phyloP scores from a whole-genome alignment of 2,329 filamentous ascomycete species.

The Thielaviopsis musarum region DNA sequence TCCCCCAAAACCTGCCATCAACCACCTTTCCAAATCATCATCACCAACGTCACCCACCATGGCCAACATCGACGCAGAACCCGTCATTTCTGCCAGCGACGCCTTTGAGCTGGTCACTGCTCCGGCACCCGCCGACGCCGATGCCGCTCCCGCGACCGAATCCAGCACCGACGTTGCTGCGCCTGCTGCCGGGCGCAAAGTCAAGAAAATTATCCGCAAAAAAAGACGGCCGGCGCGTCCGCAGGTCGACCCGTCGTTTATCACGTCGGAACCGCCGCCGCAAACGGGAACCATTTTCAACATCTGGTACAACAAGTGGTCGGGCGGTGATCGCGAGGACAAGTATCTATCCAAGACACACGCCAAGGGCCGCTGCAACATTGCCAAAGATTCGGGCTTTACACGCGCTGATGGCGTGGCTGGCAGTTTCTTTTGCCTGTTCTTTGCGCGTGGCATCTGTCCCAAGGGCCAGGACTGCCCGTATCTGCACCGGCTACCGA shows the following conservation, averaged over 20 bases:
- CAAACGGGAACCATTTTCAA: constrained; percentile 96
- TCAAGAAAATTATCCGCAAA: constrained; percentile 74
- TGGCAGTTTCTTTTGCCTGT: constrained; percentile 83
- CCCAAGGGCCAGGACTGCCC: constrained; percentile 86
- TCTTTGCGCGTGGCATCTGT: constrained; percentile 69
- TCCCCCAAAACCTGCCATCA: constrained; percentile 7
- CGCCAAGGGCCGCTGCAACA: constrained; percentile 73
- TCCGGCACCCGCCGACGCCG: not conserved
- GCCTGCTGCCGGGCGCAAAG: constrained; percentile 38
- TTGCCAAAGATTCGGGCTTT: constrained; percentile 63
- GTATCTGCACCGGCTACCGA: constrained; percentile 79
- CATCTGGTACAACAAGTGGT: constrained; percentile 99
- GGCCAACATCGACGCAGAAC: not conserved
- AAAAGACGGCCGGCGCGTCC: constrained; percentile 80
- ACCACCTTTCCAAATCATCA: not conserved
- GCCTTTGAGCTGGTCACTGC: not conserved
- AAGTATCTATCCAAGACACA: constrained; percentile 70
- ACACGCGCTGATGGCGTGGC: constrained; percentile 60
- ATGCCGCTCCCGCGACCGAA: constrained; percentile 17
- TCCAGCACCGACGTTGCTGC: constrained; percentile 27
- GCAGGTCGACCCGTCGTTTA: constrained; percentile 71
- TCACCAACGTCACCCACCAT: not conserved
- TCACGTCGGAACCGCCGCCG: constrained; percentile 70
- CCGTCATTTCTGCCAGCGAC: not conserved
- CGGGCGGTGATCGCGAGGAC: constrained; percentile 84